Evolutionary conservation across 2,329 filamentous ascomycete genomes (phyloP), one percentile per base, ranked within the genome.

Genomic region (Xylariales sp.): DNA sequence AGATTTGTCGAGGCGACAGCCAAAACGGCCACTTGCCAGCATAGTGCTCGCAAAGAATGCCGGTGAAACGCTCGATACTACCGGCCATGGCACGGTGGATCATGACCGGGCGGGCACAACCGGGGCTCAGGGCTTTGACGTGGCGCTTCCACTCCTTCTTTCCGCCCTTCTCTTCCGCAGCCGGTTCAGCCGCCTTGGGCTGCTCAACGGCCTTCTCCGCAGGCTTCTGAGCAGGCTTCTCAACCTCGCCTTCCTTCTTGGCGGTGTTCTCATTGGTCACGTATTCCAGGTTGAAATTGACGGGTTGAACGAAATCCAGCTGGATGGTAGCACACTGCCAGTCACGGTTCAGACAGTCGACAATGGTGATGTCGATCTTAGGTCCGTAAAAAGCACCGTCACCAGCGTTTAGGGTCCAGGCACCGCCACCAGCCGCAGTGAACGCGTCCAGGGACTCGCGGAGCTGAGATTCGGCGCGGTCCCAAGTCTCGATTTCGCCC

Each of bases 351-450:
- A 96, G 71, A 31, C 88, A 88, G 63, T 96, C 91, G 36, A 82
- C 83, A 55, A 98, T 90, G 44, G 88, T 94, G 56, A 98, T 93
- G 54, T 98, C 93, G 52, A 97, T 95, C 78, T 98, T 98, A 36
- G 93, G 93, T 2, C 93, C 93, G 62, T 98, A 98, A 68, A 97
- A 98, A 37, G 93, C 93, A 57, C 93, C 93, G 53, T 98, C 93
- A 40, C 91, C 93, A 43, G 88, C 85, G 64, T 97, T 95, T 36
- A 95, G 72, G 61, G 88, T 85, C 93, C 93, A 98, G 46, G 81
- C 71, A 23, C 81, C 74, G 30, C 46, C 56, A 15, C 63, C 62
- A 40, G 63, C 61, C 15, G 65, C 66, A 40, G 78, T 74, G 62
- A 96, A 97, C 45, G 82, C 75, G 48, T 93, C 77, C 33, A 98